phyloP scores from a whole-genome alignment of 768 basidiomycete genomes.

The Tricholomella constricta region DNA sequence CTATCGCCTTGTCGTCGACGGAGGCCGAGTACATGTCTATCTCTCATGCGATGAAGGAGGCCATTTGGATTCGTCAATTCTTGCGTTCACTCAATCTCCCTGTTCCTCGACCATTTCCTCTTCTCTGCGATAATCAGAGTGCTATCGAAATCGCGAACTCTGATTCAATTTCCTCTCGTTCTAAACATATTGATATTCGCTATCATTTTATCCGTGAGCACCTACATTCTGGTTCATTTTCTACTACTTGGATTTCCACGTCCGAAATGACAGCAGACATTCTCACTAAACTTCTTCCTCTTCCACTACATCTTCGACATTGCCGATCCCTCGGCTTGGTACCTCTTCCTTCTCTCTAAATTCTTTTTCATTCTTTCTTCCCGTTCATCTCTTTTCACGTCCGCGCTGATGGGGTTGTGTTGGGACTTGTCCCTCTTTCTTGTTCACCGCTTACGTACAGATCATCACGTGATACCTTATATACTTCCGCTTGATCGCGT shows the following conservation, averaged over 20 bases:
- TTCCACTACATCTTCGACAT: constrained; percentile 20
- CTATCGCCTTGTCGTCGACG: too few species aligned
- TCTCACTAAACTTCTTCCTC: too few species aligned
- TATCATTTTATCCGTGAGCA: too few species aligned
- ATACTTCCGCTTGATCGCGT: not conserved
- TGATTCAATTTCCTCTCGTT: constrained; percentile 26
- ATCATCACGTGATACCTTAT: not conserved
- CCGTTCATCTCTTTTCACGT: not conserved
- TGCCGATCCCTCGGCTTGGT: constrained; percentile 12
- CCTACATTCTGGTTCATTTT: too few species aligned
- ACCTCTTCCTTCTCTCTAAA: not conserved
- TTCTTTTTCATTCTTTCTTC: not conserved
- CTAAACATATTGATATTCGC: constrained; percentile 20
- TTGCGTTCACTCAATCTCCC: constrained; percentile 10
- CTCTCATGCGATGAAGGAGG: not conserved
- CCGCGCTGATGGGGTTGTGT: too few species aligned
- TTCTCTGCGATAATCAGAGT: constrained; percentile 26
- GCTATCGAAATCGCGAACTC: too few species aligned
- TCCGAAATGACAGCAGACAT: too few species aligned
- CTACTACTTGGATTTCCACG: too few species aligned
- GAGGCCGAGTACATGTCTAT: not conserved
- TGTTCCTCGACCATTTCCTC: constrained; percentile 16
- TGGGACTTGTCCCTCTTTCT: too few species aligned
- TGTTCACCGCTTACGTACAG: not conserved
- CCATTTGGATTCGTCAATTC: too few species aligned